phyloP scores from a whole-genome alignment of 2,329 filamentous ascomycete genomes.

The Alternaria gansuensis region DNA sequence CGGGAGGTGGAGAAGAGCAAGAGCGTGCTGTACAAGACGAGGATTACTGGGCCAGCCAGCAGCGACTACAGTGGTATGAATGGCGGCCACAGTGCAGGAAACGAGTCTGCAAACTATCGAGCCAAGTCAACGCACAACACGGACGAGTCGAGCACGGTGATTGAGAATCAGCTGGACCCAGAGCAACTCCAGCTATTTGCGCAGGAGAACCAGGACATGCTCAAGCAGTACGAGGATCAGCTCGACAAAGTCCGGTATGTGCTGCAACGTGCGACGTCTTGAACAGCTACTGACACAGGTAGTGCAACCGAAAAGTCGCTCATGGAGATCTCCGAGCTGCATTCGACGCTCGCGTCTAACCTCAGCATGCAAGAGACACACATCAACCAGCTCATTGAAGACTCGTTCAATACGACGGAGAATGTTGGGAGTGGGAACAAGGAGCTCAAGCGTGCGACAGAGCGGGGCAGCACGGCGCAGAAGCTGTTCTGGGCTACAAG shows the following conservation, averaged over 20 bases:
- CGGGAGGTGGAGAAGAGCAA: constrained; percentile 89
- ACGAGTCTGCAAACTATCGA: constrained; percentile 37
- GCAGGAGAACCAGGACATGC: constrained; percentile 89
- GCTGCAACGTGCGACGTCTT: background rate
- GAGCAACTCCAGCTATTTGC: constrained; percentile 95
- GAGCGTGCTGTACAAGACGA: constrained; percentile 79
- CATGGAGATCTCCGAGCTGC: constrained; percentile 89
- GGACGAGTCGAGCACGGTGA: constrained; percentile 43
- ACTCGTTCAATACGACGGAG: constrained; percentile 81
- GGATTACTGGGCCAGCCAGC: constrained; percentile 45
- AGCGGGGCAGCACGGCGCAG: constrained; percentile 61
- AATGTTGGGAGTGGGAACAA: constrained; percentile 91
- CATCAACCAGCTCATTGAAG: constrained; percentile 86
- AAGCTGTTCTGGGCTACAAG: constrained; percentile 60
- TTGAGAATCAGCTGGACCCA: constrained; percentile 71
- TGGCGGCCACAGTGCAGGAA: constrained; percentile 21
- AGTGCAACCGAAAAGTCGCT: constrained; percentile 90
- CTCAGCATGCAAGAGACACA: constrained; percentile 85
- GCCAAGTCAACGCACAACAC: constrained; percentile 33
- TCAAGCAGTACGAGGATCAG: constrained; percentile 93
- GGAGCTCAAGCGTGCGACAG: constrained; percentile 82
- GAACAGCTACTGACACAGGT: constrained; percentile 30
- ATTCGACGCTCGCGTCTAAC: constrained; percentile 87
- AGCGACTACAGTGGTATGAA: constrained; percentile 36
- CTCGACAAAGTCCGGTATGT: constrained; percentile 91